These are phyloP conservation scores for Neurospora sp. DNA, from an alignment of 495 filamentous ascomycete genomes.

Conservation along the genomic window DNA sequence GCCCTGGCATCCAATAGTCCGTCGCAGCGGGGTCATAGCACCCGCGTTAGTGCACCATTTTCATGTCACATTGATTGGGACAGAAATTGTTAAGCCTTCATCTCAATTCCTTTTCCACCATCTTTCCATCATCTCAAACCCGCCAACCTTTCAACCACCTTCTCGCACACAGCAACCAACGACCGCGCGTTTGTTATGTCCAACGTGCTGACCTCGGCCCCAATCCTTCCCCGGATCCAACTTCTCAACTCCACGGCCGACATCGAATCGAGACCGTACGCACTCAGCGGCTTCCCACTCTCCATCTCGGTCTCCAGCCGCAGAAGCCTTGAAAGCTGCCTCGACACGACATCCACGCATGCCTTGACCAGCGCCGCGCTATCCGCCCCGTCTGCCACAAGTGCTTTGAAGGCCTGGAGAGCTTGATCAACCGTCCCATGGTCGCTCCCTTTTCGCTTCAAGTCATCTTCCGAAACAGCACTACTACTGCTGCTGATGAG, in stretches of 20 bases:
- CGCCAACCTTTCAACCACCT: constrained; percentile 4
- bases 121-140: neutral
- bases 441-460: neutral
- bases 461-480: neutral
- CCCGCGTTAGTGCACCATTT: neutral
- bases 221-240: neutral
- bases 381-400: constrained; percentile 1
- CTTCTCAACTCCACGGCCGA: constrained; percentile 2
- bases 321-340: constrained; percentile 3
- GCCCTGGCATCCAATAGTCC: neutral
- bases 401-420: constrained; percentile 2
- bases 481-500: neutral
- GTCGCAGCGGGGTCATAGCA: neutral
- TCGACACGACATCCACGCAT: neutral
- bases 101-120: neutral
- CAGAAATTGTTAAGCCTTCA: neutral
- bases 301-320: constrained; percentile 4
- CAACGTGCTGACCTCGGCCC: neutral
- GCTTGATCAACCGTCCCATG: neutral
- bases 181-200: constrained; percentile 2
- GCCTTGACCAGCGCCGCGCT: neutral
- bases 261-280: constrained; percentile 10
- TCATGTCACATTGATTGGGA: neutral
- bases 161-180: constrained; percentile 5
- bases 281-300: constrained; percentile 7